These are phyloP conservation scores for Trichophaea hybrida DNA, from an alignment of 2,329 filamentous ascomycete species.

Conservation along the genomic window DNA sequence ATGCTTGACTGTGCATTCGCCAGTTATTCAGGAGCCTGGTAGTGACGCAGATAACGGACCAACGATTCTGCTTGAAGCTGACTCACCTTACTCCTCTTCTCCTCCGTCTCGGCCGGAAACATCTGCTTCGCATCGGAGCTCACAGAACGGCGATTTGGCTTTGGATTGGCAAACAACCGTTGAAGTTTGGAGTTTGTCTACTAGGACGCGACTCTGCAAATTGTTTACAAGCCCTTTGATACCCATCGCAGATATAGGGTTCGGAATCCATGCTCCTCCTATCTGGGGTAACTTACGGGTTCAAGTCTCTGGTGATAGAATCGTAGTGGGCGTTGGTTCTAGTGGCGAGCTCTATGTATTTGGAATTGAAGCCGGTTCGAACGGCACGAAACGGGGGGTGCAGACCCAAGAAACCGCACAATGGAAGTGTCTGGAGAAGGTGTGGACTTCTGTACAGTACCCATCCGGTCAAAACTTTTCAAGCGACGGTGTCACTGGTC, in stretches of 20 bases:
- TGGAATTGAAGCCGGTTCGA: constrained; percentile 38
- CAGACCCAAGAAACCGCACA: constrained; percentile 13
- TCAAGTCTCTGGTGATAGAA: constrained; percentile 24
- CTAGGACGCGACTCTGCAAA: constrained; percentile 23
- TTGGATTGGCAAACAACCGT: constrained; percentile 28
- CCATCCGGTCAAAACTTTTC: constrained; percentile 25
- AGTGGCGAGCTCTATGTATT: constrained; percentile 27
- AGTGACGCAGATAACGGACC: constrained; percentile 17
- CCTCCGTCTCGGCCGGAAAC: constrained; percentile 26
- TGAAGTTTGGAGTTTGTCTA: constrained; percentile 27
- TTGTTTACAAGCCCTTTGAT: constrained; percentile 27
- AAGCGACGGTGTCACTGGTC: constrained; percentile 29
- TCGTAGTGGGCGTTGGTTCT: constrained; percentile 25
- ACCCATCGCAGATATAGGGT: constrained; percentile 20
- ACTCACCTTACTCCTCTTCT: constrained; percentile 25
- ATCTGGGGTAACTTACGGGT: constrained; percentile 24
- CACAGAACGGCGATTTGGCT: constrained; percentile 9
- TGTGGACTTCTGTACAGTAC: constrained; percentile 57
- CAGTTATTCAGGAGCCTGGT: constrained; percentile 15
- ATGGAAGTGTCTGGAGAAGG: constrained; percentile 65
- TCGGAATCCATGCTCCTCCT: constrained; percentile 19
- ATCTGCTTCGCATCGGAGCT: constrained; percentile 25
- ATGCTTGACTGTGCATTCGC: constrained; percentile 26
- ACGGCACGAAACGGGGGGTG: constrained; percentile 23
- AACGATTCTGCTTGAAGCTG: constrained; percentile 19